Evolutionary conservation across 768 basidiomycete genomes (phyloP).

Genomic region (Psilocybe sp.): DNA sequence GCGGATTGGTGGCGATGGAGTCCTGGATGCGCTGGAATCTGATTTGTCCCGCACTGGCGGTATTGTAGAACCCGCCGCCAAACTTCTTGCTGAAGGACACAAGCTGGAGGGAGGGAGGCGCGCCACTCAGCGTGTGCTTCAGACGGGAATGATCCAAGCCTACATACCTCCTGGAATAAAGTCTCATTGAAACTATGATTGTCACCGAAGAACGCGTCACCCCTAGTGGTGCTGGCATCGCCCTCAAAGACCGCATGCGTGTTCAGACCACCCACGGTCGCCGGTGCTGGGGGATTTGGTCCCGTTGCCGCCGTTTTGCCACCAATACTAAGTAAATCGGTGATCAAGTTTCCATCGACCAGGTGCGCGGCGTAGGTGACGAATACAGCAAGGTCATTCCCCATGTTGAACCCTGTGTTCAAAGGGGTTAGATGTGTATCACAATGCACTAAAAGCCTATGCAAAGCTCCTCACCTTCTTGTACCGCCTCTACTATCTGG

Average conservation of each 20-base stretch:
- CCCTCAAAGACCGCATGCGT: slow-evolving; percentile 20
- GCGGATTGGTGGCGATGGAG: slow-evolving; percentile 20
- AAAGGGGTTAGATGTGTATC: too few species aligned
- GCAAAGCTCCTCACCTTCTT: too few species aligned
- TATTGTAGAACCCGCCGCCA: slow-evolving; percentile 22
- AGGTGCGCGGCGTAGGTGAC: not conserved
- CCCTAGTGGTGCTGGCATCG: slow-evolving; percentile 11
- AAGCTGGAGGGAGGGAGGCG: slow-evolving; percentile 7
- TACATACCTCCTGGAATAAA: slow-evolving; percentile 14
- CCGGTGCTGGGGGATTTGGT: slow-evolving; percentile 15
- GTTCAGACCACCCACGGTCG: slow-evolving; percentile 18
- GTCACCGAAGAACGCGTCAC: slow-evolving; percentile 16
- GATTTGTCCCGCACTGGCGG: slow-evolving; percentile 17
- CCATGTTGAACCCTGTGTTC: slow-evolving; percentile 15
- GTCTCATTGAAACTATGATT: slow-evolving; percentile 21
- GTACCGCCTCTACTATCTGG: too few species aligned
- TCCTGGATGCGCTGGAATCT: slow-evolving; percentile 19
- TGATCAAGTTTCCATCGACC: slow-evolving; percentile 4
- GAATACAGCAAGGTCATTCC: not conserved
- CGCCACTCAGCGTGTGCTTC: not conserved
- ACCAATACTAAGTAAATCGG: slow-evolving; percentile 16
- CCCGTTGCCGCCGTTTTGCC: slow-evolving; percentile 15
- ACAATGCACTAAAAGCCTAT: too few species aligned
- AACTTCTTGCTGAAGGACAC: slow-evolving; percentile 16
- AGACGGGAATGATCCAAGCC: not conserved